Percentiles rank a stretch among this genome's conserved stretches.
These are phyloP conservation scores for Barnettozyma californica DNA, from an alignment of 805 yeast genomes.

Conservation along the genomic window DNA sequence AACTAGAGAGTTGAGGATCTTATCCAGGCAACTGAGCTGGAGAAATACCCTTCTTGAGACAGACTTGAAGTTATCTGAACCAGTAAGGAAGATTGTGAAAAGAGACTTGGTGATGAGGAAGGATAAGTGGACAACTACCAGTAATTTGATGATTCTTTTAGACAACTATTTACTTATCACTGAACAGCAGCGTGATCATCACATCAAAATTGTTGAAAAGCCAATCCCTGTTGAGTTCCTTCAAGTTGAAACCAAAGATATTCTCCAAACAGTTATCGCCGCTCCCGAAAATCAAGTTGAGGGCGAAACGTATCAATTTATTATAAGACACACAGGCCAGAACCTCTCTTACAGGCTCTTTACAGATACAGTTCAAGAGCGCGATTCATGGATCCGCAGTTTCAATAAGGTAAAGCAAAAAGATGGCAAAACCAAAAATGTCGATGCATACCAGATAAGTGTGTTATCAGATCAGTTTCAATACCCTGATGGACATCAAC, in stretches of 20 bases:
- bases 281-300: conserved; percentile 19
- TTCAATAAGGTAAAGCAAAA: conserved; percentile 43
- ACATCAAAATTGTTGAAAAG: conserved; percentile 42
- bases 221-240: conserved; percentile 61
- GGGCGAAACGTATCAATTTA: conserved; percentile 32
- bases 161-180: conserved; percentile 70
- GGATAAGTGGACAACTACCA: conserved; percentile 57
- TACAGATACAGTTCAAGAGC: conserved; percentile 42
- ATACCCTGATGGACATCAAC: conserved; percentile 49
- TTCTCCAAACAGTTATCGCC: neutral
- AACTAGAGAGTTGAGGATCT: conserved; percentile 44
- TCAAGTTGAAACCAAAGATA: conserved; percentile 43
- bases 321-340: conserved; percentile 54
- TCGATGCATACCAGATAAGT: conserved; percentile 50
- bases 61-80: conserved; percentile 47
- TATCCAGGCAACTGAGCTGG: conserved; percentile 52
- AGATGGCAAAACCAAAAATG: conserved; percentile 32
- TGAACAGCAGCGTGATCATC: conserved; percentile 41
- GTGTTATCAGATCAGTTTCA: conserved; percentile 59
- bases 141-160: conserved; percentile 47
- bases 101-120: conserved; percentile 56
- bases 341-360: conserved; percentile 48
- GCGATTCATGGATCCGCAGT: conserved; percentile 52
- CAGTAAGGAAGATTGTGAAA: conserved; percentile 49
- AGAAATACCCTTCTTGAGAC: conserved; percentile 39